These are phyloP conservation scores for Cyberlindnera sargentensis DNA, from an alignment of 805 yeast genomes.

Conservation along the genomic window DNA sequence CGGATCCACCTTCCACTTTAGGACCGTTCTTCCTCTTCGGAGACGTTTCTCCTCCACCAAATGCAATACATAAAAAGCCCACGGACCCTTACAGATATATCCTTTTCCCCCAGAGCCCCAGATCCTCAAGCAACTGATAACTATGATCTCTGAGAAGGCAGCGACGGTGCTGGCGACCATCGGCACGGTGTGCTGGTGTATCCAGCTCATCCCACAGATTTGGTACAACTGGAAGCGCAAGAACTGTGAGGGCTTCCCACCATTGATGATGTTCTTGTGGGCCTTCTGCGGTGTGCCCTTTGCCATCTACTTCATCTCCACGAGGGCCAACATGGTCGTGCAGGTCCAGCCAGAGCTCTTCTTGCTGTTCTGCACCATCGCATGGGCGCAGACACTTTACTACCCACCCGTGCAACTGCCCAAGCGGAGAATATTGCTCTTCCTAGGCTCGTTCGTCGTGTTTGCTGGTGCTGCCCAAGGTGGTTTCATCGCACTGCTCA, in stretches of 20 bases:
- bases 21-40: too few relatives aligned
- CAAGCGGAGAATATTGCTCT: constrained; percentile 29
- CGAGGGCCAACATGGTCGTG: constrained; percentile 67
- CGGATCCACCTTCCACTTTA: too few relatives aligned
- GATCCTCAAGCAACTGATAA: too few relatives aligned
- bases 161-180: constrained; percentile 77
- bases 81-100: too few relatives aligned
- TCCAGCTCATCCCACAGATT: constrained; percentile 85
- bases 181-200: constrained; percentile 90
- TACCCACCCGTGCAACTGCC: constrained; percentile 64
- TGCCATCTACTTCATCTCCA: constrained; percentile 70
- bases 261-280: constrained; percentile 86
- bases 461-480: constrained; percentile 53
- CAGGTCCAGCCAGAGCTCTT: constrained; percentile 89
- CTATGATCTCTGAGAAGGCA: constrained; percentile 32
- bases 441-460: constrained; percentile 32
- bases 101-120: too few relatives aligned
- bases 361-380: constrained; percentile 55
- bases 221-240: constrained; percentile 65
- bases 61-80: too few relatives aligned
- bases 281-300: constrained; percentile 74
- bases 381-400: constrained; percentile 62
- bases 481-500: constrained; percentile 66
- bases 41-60: too few relatives aligned
- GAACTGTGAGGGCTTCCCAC: constrained; percentile 82